Base-by-base conservation (phyloP, 106 monocot genomes). In the Dioscorea dumetorum region DNA sequence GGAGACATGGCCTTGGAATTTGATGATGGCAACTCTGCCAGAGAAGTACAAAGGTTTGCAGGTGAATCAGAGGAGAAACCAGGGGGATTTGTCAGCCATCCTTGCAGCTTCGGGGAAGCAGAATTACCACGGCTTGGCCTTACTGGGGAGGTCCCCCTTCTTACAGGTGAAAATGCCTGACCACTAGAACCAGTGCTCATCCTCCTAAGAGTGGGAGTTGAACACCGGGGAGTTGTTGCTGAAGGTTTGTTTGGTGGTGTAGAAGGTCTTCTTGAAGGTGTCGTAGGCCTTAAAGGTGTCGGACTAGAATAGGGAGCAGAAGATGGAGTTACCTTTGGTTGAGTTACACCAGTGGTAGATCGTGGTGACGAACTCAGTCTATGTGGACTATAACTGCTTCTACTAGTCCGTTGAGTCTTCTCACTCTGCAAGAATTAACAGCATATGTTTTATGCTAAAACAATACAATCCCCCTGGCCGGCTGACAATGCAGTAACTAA, bases 1-100 rank as follows among this genome's bases (percentile, higher is more conserved):
- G 95, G 95, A 48, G 91, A 91, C 19, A 72, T 74, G 51, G 84
- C 95, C 59, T 86, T 79, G 16, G 57, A 50, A 67, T 75, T 69
- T 71, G 84, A 81, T 56, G 60, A 35, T 48, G 91, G 56, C 35
- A 74, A 68, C 64, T 86, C 88, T 35, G 85, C 73, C 48, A 86
- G 32, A 70, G 97, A 92, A 72, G 92, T 83, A 9, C 81, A 80
- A 62, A 93, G 86, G 67, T 92, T 99, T 52, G 82, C 81, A 73
- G 97, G 92, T 33, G 72, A 72, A 51, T 99, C 93, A 48, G 78
- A 80, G 33, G 92, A 71, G 62, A 97, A 89, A 57, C 79, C 87
- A 67, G 79, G 73, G 34, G 80, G 52, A 32, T 68, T 88, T 50
- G 74, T 54, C 67, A 84, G 87, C 92, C 87, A 90, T 59, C 72